Base-by-base conservation (phyloP, 2,329 filamentous ascomycete species). In the Lasiodiplodia hormozganensis region DNA sequence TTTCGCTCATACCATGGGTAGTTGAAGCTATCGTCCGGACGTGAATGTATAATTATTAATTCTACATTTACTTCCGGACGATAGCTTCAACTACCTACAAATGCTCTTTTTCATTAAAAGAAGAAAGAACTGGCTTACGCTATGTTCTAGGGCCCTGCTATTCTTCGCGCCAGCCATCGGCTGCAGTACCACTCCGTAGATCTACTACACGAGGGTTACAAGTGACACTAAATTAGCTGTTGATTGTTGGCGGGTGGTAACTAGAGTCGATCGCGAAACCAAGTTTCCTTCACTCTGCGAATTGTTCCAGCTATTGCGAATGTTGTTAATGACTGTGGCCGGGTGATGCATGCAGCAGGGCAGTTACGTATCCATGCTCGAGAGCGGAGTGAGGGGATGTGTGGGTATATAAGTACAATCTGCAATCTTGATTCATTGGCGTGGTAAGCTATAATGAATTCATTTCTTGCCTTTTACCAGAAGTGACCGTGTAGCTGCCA, bases 391-490 rank as follows among this genome's bases (percentile, higher is more conserved):
- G 10, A 11, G 2, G 43, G 11, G 16, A 4, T 18, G 1, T 25
- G 12, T 6, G 2, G 5, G n/a, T 62, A 68, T 65, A 68, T 57
- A 52, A 25, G 8, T 10, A 7, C 11, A 25, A 21, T 10, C 1
- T 1, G 18, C 28, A 23, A 25, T 12, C 0, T 11, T 0, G 2
- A 31, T 28, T 38, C 2, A 28, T 57, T 68, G 68, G 68, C 62
- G 68, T 69, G 68, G 68, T 60, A 69, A 49, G 68, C 43, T 58
- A 56, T 69, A 69, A 65, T 66, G 88, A 90, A 90, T 87, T 88
- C 87, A 89, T 88, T 88, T 89, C 88, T 90, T 90, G 88, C 88
- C 88, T 90, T 91, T 91, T 91, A 91, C 89, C 89, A 91, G 89
- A 90, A 89, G 88, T 90, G 88, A 88, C 89, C 88, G 88, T 90